phyloP scores from a whole-genome alignment of 164 flowering plant genomes.

The Berberis vulgaris region DNA sequence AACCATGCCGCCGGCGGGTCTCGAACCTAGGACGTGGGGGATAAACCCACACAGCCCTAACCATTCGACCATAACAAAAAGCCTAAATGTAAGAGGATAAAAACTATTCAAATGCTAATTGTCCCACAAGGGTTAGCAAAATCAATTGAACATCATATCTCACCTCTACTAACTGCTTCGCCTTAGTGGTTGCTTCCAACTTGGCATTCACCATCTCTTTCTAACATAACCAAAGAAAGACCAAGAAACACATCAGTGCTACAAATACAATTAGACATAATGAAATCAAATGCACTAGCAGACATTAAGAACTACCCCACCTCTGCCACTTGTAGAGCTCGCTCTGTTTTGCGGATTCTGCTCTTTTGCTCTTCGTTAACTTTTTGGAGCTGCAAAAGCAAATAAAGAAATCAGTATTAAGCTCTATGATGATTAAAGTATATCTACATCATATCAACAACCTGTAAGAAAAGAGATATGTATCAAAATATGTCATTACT shows the following conservation, averaged over 20 bases:
- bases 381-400: slow-evolving; percentile 51
- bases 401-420: neutral
- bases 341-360: slow-evolving; percentile 67
- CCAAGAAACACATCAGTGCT: neutral
- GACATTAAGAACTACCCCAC: slow-evolving; percentile 18
- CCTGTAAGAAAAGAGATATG: too few relatives aligned
- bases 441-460: too few relatives aligned
- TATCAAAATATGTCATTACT: too few relatives aligned
- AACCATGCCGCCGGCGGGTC: too few relatives aligned
- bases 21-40: too few relatives aligned
- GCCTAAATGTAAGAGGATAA: too few relatives aligned
- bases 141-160: neutral
- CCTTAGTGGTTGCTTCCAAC: slow-evolving; percentile 54
- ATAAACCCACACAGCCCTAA: too few relatives aligned
- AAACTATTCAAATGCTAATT: too few relatives aligned
- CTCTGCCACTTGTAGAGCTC: slow-evolving; percentile 85
- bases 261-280: neutral
- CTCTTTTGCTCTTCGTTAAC: slow-evolving; percentile 59
- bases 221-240: slow-evolving; percentile 19
- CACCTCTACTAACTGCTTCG: slow-evolving; percentile 51
- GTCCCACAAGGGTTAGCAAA: too few relatives aligned
- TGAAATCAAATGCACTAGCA: neutral
- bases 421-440: neutral
- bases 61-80: too few relatives aligned
- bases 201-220: slow-evolving; percentile 76